Evolutionary conservation across 371 early-diverging fungal genomes (phyloP).

Genomic region (Amoeboaphelidium protococcarum): DNA sequence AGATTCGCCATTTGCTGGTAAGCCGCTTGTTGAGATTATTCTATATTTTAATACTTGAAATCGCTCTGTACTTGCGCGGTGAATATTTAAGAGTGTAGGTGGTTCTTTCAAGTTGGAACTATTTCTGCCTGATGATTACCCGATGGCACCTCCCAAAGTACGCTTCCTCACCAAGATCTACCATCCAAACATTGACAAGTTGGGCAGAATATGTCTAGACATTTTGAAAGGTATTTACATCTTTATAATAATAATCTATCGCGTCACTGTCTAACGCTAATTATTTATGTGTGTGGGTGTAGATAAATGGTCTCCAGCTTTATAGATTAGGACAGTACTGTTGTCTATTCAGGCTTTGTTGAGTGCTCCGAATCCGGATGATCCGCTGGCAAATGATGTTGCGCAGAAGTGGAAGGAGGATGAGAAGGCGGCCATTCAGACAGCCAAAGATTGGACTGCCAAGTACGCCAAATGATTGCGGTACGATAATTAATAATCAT

Average conservation of each 20-base stretch:
- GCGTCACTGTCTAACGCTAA: not conserved
- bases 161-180: conserved; percentile 95
- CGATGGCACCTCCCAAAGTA: conserved; percentile 94
- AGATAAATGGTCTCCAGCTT: conserved; percentile 97
- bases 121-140: conserved; percentile 91
- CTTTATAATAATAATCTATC: not conserved
- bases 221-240: conserved; percentile 72
- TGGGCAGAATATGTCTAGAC: conserved; percentile 95
- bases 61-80: not conserved
- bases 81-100: conserved; percentile 19
- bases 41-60: conserved; percentile 1
- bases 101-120: conserved; percentile 88
- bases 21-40: not conserved
- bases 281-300: conserved; percentile 1
- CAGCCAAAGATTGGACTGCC: conserved; percentile 33
- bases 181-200: conserved; percentile 97
- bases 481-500: too few relatives aligned
- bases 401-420: conserved; percentile 97
- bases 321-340: conserved; percentile 89
- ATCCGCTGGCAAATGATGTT: conserved; percentile 92
- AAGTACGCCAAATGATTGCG: conserved; percentile 16
- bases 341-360: conserved; percentile 94
- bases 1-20: conserved; percentile 94
- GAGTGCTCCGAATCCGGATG: conserved; percentile 26
- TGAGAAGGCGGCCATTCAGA: conserved; percentile 65